phyloP scores from a whole-genome alignment of 345 rosid genomes.

The Noccaea caerulescens region DNA sequence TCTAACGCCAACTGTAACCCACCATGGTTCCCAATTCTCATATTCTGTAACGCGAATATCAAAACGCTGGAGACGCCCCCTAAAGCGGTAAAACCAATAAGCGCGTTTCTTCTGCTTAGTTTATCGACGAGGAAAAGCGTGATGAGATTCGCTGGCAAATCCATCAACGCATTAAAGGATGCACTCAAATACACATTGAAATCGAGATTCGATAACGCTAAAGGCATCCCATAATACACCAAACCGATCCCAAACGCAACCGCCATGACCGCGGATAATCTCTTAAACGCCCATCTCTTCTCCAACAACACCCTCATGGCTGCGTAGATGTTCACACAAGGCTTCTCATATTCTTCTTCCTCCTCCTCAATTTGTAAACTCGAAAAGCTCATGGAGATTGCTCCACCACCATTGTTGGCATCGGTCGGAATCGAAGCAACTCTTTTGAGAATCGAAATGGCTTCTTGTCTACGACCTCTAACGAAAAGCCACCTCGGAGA shows the following conservation, averaged over 20 bases:
- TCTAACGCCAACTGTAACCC: constrained; percentile 57
- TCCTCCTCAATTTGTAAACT: constrained; percentile 29
- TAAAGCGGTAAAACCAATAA: constrained; percentile 49
- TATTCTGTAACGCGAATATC: constrained; percentile 41
- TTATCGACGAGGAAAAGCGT: constrained; percentile 52
- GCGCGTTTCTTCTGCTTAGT: constrained; percentile 50
- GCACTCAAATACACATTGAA: constrained; percentile 68
- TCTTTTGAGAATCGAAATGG: constrained; percentile 51
- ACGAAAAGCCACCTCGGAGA: constrained; percentile 66
- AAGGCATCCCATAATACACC: constrained; percentile 78
- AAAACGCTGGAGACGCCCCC: constrained; percentile 54
- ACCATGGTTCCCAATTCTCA: constrained; percentile 33
- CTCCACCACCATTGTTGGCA: constrained; percentile 15
- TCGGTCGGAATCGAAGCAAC: constrained; percentile 40
- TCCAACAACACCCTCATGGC: constrained; percentile 51
- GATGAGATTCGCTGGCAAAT: constrained; percentile 60
- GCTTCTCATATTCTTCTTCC: constrained; percentile 36
- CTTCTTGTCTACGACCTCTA: constrained; percentile 61
- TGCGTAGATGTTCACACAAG: constrained; percentile 48
- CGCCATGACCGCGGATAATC: constrained; percentile 48
- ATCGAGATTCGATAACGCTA: constrained; percentile 55
- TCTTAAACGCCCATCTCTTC: constrained; percentile 58
- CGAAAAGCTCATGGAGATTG: constrained; percentile 45
- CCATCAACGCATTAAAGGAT: constrained; percentile 64
- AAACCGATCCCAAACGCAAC: constrained; percentile 65